Conservation (phyloP, 352 stramenopile species). For the Phytophthora pluvialis region DNA sequence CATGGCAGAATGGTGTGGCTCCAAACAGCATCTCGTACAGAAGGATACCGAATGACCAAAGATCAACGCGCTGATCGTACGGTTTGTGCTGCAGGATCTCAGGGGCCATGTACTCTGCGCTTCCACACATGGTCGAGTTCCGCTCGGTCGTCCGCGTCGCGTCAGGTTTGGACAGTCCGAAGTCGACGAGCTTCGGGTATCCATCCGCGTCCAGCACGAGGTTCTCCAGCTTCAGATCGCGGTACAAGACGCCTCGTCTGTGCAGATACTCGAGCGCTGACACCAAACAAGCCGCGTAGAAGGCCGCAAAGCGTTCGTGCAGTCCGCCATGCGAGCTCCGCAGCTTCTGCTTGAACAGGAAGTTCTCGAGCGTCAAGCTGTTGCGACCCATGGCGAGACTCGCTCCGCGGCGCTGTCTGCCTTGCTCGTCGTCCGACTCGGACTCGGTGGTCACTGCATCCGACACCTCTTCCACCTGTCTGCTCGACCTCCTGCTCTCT, state of each 20-base stretch:
- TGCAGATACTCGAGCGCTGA: conserved; percentile 91
- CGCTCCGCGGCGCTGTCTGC: conserved; percentile 17
- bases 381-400: conserved; percentile 31
- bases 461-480: conserved; percentile 26
- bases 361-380: conserved; percentile 52
- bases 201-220: conserved; percentile 86
- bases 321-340: conserved; percentile 66
- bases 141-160: conserved; percentile 47
- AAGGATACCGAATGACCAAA: conserved; percentile 84
- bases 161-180: conserved; percentile 68
- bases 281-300: conserved; percentile 96
- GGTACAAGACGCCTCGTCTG: conserved; percentile 66
- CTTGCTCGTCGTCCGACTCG: conserved; percentile 54
- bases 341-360: conserved; percentile 45
- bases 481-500: conserved; percentile 19
- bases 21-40: conserved; percentile 74
- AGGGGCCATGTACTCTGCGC: conserved; percentile 80
- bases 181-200: conserved; percentile 86
- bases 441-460: conserved; percentile 42
- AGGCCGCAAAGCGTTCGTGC: conserved; percentile 85
- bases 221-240: conserved; percentile 91
- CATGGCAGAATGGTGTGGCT: conserved; percentile 88
- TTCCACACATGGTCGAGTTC: conserved; percentile 72
- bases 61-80: conserved; percentile 67
- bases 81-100: conserved; percentile 65